Base-by-base conservation (phyloP, 768 basidiomycete species). In the Pholiota conissans region DNA sequence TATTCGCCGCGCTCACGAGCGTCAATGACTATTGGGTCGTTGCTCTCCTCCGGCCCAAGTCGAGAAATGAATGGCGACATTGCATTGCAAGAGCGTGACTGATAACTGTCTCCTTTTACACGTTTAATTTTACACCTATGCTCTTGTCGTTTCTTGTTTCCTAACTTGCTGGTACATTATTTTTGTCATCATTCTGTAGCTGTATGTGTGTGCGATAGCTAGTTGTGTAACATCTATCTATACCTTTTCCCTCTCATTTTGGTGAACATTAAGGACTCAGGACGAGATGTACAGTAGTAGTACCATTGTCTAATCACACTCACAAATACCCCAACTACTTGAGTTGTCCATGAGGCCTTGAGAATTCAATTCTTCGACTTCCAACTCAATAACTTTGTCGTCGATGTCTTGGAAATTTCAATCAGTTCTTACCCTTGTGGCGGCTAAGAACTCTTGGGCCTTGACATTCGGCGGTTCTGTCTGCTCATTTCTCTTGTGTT, bases 21-120 rank as follows among this genome's bases (percentile, higher is more conserved):
- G 14, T 86, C 87, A 34, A 92, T 92, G 90, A 85, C 88, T 42
- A 91, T 93, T 63, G 89, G 87, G 26, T 89, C 89, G 1, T 72
- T 93, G 28, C 78, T 91, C 22, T 83, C 86, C 18, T 58, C 75
- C 65, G 63, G 81, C 52, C 67, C 78, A 53, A 72, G 69, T 60
- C 70, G 73, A 66, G 77, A 77, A 40, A 62, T 67, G 46, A 73
- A 71, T 52, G 71, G 70, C 26, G 75, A 76, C 52, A 67, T 58
- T 52, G 56, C 64, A 60, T 62, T 65, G 24, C 63, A 62, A 55
- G 68, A 69, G 35, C 66, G 69, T 29, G 71, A 72, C 57, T 72
- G 62, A 68, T 65, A 51, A 55, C 52, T 48, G 53, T 59, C 20
- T 53, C 45, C 45, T 56, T 40, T 45, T 55, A 22, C 27, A 45